A percentile compares a stretch with the other conserved stretches of the same genome.
Evolutionary conservation across 2,329 filamentous ascomycete genomes (phyloP).

Genomic region (Nemania bipapillata): DNA sequence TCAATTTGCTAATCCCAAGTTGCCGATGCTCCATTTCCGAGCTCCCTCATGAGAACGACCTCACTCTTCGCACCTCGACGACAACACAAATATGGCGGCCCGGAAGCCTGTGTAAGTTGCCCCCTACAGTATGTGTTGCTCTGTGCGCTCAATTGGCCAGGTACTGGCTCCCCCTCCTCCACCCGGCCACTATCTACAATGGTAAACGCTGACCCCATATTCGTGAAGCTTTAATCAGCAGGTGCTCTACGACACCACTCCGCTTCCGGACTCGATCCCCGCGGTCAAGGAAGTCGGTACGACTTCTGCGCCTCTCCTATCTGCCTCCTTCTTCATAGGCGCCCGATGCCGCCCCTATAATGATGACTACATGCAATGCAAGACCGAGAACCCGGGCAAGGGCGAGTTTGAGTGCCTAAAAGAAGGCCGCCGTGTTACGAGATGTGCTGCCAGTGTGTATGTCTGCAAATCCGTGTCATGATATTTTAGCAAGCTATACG

Average conservation of each 20-base stretch:
- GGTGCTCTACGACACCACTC: slow-evolving; percentile 93
- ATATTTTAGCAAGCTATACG: not conserved
- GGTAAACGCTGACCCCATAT: slow-evolving; percentile 16
- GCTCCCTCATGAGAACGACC: slow-evolving; percentile 42
- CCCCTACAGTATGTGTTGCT: not conserved
- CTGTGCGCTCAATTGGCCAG: slow-evolving; percentile 35
- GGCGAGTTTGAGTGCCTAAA: slow-evolving; percentile 95
- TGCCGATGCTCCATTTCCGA: slow-evolving; percentile 44
- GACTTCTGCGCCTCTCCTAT: slow-evolving; percentile 90
- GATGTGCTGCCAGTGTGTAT: slow-evolving; percentile 96
- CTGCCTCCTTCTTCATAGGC: slow-evolving; percentile 95
- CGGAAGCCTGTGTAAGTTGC: slow-evolving; percentile 67
- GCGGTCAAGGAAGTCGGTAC: slow-evolving; percentile 92
- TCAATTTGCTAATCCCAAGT: slow-evolving; percentile 48
- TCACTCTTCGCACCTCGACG: slow-evolving; percentile 36
- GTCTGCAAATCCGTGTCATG: slow-evolving; percentile 54
- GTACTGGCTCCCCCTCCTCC: not conserved
- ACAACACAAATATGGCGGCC: slow-evolving; percentile 65
- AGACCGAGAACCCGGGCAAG: slow-evolving; percentile 88
- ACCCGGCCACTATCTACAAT: not conserved
- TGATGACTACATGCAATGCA: slow-evolving; percentile 99
- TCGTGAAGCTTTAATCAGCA: slow-evolving; percentile 86
- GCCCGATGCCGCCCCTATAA: slow-evolving; percentile 94
- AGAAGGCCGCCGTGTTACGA: slow-evolving; percentile 94
- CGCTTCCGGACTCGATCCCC: slow-evolving; percentile 90